Evolutionary conservation across 495 filamentous ascomycete genomes (phyloP), one percentile per base, ranked within the genome.

Genomic region (Aspergillus steynii): DNA sequence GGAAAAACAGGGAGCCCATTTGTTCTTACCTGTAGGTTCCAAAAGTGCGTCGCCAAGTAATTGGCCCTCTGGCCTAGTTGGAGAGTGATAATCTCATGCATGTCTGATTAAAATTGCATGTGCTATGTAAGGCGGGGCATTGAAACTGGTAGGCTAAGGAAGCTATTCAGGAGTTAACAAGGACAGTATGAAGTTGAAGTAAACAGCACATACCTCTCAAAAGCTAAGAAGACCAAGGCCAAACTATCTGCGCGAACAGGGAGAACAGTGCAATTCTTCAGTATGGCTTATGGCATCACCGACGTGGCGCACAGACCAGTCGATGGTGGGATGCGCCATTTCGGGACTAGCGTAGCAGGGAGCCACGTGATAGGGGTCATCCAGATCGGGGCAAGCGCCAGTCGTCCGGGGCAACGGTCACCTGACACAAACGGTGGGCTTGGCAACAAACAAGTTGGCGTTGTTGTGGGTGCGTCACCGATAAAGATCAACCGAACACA

Each of bases 31-130:
- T 97, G 94, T 29, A 92, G 82, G 67, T 99, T 99, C 96, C 96
- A 99, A 71, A 96, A 98, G 78, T 99, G 95, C 0, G 91, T 96
- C n/a, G 89, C 93, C 29, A 97, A 73, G 67, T 97, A 96, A 77
- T 99, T 99, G 67, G 88, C 90, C 69, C 88, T 86, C 66, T 96
- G 91, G 46, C 95, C 95, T 56, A 98, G 84, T 77, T 99, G 95
- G 49, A 98, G 77, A 1, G 95, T 97, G 59, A 99, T 82, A 61
- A 98, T 93, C 71, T 99, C 95, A 77, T 96, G 93, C 95, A 99
- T 99, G 8, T 34, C 65, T 52, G 50, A 60, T 47, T 34, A 5
- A 20, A 32, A 42, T 10, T 34, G 10, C 34, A 29, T 32, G 28
- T 5, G 32, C 20, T 42, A 42, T 10, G 37, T 15, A 42, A 42